Evolutionary conservation across 2,329 filamentous ascomycete genomes (phyloP).

Genomic region (Cadophora luteo-olivacea): DNA sequence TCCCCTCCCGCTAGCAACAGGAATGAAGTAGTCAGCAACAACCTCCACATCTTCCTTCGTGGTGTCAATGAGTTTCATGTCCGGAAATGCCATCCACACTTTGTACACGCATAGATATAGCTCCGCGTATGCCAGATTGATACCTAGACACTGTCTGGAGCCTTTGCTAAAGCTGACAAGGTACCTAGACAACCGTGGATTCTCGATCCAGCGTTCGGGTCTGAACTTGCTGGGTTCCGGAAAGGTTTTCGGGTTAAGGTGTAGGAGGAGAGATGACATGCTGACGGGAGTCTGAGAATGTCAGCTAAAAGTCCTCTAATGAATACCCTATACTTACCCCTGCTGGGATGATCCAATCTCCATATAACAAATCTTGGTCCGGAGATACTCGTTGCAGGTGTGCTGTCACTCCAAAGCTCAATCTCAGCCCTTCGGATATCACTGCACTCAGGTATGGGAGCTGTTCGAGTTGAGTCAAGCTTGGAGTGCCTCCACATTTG

Average conservation of each 20-base stretch:
- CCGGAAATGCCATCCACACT: constrained; percentile 19
- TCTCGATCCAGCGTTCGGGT: constrained; percentile 50
- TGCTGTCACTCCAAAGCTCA: constrained; percentile 41
- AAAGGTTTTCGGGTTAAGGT: constrained; percentile 44
- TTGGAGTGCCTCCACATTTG: not conserved
- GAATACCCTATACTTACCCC: constrained; percentile 29
- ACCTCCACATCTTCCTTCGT: constrained; percentile 17
- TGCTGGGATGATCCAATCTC: constrained; percentile 28
- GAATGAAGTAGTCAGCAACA: constrained; percentile 25
- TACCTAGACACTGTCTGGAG: constrained; percentile 22
- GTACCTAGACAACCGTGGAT: constrained; percentile 45
- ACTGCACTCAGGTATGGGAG: constrained; percentile 41
- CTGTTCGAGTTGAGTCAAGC: constrained; percentile 30
- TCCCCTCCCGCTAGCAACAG: constrained; percentile 4
- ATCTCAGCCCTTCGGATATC: constrained; percentile 43
- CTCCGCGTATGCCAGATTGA: constrained; percentile 27
- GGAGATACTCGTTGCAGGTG: constrained; percentile 39
- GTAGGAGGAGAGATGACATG: constrained; percentile 43
- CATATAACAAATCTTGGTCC: constrained; percentile 29
- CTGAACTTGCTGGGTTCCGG: constrained; percentile 34
- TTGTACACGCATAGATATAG: constrained; percentile 17
- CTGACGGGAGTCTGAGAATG: constrained; percentile 43
- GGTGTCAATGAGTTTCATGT: constrained; percentile 21
- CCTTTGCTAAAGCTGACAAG: constrained; percentile 41
- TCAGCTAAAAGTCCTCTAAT: not conserved